Conservation (phyloP, 2,329 filamentous ascomycete genomes). For the Byssochlamys sp. region DNA sequence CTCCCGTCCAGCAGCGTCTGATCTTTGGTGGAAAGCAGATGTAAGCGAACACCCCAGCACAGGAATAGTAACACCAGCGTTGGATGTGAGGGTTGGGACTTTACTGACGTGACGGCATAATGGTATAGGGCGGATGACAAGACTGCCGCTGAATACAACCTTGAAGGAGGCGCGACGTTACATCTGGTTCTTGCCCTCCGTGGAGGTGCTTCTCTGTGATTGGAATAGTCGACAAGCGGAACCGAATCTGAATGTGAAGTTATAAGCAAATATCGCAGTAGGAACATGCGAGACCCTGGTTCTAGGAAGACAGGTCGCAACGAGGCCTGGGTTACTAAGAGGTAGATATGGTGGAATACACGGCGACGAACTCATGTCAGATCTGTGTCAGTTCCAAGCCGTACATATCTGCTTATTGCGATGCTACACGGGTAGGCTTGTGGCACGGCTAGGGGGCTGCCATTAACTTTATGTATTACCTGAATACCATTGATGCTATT, state of each 20-base stretch:
- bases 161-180: slow-evolving; percentile 84
- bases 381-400: neutral
- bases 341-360: neutral
- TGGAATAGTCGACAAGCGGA: neutral
- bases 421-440: neutral
- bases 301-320: neutral
- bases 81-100: neutral
- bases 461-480: neutral
- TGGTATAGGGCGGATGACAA: slow-evolving; percentile 77
- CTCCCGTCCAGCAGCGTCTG: slow-evolving; percentile 87
- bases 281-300: neutral
- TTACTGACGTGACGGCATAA: neutral
- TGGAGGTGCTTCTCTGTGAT: slow-evolving; percentile 48
- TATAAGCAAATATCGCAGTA: neutral
- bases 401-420: neutral
- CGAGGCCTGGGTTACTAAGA: neutral
- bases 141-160: slow-evolving; percentile 77
- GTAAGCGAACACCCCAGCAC: slow-evolving; percentile 42
- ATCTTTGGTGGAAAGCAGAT: slow-evolving; percentile 98
- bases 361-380: neutral
- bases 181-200: slow-evolving; percentile 91
- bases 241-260: neutral
- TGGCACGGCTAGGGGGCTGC: neutral
- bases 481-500: neutral
- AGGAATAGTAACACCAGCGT: neutral